phyloP scores from a whole-genome alignment of 2,329 filamentous ascomycete genomes.

The Xylariaceae sp. region DNA sequence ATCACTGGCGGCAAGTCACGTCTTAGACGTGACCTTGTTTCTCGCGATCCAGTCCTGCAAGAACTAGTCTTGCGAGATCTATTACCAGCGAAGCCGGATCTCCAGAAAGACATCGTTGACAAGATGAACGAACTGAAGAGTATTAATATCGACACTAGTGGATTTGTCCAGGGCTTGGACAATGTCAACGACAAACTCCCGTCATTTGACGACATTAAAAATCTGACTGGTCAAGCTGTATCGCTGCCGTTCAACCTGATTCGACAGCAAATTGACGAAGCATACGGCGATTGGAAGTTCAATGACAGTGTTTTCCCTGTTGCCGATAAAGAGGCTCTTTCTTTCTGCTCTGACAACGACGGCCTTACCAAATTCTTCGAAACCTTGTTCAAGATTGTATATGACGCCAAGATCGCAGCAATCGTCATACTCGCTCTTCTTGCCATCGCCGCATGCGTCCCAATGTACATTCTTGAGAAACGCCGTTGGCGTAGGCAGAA shows the following conservation, averaged over 20 bases:
- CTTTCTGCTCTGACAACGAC: slow-evolving; percentile 87
- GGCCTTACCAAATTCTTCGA: slow-evolving; percentile 85
- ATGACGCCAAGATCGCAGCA: slow-evolving; percentile 74
- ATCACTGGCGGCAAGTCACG: slow-evolving; percentile 20
- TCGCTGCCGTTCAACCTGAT: slow-evolving; percentile 82
- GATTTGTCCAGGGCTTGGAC: slow-evolving; percentile 72
- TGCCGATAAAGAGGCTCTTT: slow-evolving; percentile 80
- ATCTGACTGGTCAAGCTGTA: slow-evolving; percentile 78
- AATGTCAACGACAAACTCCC: slow-evolving; percentile 82
- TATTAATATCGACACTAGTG: slow-evolving; percentile 70
- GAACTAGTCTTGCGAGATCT: slow-evolving; percentile 7
- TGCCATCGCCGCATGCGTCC: slow-evolving; percentile 75
- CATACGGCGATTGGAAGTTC: slow-evolving; percentile 77
- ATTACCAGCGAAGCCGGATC: slow-evolving; percentile 41
- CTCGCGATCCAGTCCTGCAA: too few relatives aligned
- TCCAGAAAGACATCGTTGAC: slow-evolving; percentile 65
- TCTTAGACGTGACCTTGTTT: slow-evolving; percentile 6
- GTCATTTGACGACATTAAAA: slow-evolving; percentile 82
- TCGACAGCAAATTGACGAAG: slow-evolving; percentile 73
- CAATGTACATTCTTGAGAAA: slow-evolving; percentile 83
- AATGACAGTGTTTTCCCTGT: slow-evolving; percentile 80
- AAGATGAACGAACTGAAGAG: slow-evolving; percentile 60
- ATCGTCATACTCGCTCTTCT: slow-evolving; percentile 75
- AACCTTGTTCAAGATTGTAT: slow-evolving; percentile 69
- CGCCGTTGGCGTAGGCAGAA: slow-evolving; percentile 77